These are phyloP conservation scores for Penicillium sp. DNA, from an alignment of 2,329 filamentous ascomycete genomes.

Conservation along the genomic window DNA sequence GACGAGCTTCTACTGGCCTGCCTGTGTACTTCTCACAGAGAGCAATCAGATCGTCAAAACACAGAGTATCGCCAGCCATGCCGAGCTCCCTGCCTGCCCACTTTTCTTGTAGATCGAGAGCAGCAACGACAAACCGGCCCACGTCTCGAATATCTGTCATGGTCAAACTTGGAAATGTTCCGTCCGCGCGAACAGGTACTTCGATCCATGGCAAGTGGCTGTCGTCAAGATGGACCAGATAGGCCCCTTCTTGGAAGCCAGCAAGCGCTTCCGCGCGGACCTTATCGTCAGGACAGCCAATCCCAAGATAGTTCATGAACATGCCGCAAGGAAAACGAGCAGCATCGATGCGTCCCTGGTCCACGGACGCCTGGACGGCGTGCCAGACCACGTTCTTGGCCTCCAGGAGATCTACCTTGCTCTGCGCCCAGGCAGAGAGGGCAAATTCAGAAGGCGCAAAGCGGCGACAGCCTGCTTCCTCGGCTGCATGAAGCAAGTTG, in stretches of 20 bases:
- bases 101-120: conserved; percentile 31
- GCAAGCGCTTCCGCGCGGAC: not conserved
- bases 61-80: conserved; percentile 37
- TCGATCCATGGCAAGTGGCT: conserved; percentile 24
- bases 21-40: conserved; percentile 27
- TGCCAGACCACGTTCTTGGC: conserved; percentile 31
- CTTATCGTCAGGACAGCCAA: conserved; percentile 20
- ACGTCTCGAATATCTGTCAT: conserved; percentile 39
- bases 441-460: conserved; percentile 53
- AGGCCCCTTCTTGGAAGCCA: not conserved
- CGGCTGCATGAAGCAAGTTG: conserved; percentile 47
- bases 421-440: conserved; percentile 18
- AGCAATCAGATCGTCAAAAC: conserved; percentile 28
- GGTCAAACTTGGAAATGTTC: conserved; percentile 28
- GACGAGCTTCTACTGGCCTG: conserved; percentile 12
- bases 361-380: conserved; percentile 27
- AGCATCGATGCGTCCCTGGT: conserved; percentile 28
- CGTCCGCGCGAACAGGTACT: conserved; percentile 30
- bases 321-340: conserved; percentile 36
- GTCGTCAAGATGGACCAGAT: conserved; percentile 25
- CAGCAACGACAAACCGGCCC: conserved; percentile 35
- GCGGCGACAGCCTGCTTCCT: conserved; percentile 48
- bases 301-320: conserved; percentile 43
- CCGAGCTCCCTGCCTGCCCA: conserved; percentile 34
- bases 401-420: conserved; percentile 26